phyloP scores from a whole-genome alignment of 2,329 filamentous ascomycete species.

The Sclerotinia nivalis region DNA sequence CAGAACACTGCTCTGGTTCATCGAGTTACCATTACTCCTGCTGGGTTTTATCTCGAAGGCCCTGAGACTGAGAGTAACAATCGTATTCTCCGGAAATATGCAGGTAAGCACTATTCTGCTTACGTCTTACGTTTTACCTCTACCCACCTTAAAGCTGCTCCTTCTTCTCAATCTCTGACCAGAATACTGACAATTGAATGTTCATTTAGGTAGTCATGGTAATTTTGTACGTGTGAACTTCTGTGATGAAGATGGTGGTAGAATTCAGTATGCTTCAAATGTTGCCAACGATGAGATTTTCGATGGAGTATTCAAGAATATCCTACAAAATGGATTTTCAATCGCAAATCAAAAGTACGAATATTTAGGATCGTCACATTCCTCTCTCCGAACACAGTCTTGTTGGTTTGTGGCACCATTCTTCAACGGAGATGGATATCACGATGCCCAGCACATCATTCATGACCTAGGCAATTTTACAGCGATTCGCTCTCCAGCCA shows the following conservation, averaged over 20 bases:
- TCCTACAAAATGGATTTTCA: constrained; percentile 60
- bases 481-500: constrained; percentile 54
- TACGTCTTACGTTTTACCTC: too few relatives aligned
- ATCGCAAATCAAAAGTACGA: constrained; percentile 63
- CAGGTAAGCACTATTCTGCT: constrained; percentile 43
- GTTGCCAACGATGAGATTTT: constrained; percentile 53
- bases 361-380: constrained; percentile 80
- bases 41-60: constrained; percentile 56
- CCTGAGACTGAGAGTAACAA: constrained; percentile 70
- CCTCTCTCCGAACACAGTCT: constrained; percentile 69
- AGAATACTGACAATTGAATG: neutral
- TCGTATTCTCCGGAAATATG: constrained; percentile 67
- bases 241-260: constrained; percentile 69
- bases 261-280: constrained; percentile 58
- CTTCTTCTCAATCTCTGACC: neutral
- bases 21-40: constrained; percentile 54
- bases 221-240: constrained; percentile 72
- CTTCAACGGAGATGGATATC: constrained; percentile 38
- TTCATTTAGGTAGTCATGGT: constrained; percentile 45
- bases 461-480: constrained; percentile 51
- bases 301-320: constrained; percentile 58
- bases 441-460: constrained; percentile 45
- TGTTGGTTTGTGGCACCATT: constrained; percentile 66
- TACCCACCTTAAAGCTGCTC: accelerated
- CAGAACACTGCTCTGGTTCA: constrained; percentile 36